These are phyloP conservation scores for Calonectria pteridis DNA, from an alignment of 2,329 filamentous ascomycete species.

Conservation along the genomic window DNA sequence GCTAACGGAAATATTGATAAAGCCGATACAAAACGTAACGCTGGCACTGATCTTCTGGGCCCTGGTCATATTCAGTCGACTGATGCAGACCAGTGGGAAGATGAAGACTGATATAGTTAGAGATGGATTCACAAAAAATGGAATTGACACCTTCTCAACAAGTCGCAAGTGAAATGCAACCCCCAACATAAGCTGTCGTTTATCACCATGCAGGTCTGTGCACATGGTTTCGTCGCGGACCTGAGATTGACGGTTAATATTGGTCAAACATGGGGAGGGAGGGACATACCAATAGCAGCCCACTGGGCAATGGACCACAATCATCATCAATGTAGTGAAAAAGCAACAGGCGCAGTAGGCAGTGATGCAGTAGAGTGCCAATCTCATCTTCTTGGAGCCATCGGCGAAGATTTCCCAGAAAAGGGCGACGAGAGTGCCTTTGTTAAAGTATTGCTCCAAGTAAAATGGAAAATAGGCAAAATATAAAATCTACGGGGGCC, in stretches of 20 bases:
- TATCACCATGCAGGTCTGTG: background rate
- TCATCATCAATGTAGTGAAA: background rate
- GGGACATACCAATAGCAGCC: background rate
- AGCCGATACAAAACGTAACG: conserved; percentile 1
- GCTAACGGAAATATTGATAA: conserved; percentile 9
- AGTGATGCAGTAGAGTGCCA: background rate
- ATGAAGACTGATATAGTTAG: background rate
- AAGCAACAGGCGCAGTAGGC: background rate
- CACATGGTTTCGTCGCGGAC: background rate
- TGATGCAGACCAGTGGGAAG: background rate
- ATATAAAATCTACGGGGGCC: background rate
- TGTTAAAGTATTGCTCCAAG: conserved; percentile 5
- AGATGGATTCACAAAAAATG: background rate
- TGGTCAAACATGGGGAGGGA: no score
- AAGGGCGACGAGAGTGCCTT: conserved; percentile 1
- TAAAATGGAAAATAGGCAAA: conserved; percentile 2
- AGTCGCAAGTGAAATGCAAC: background rate
- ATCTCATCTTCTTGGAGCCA: background rate
- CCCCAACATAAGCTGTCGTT: conserved; percentile 8
- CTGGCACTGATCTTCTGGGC: conserved; percentile 7
- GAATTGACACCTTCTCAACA: background rate
- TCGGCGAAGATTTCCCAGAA: conserved; percentile 11
- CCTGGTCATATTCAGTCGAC: conserved; percentile 1
- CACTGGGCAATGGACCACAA: background rate
- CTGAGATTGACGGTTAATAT: background rate